Base-by-base conservation (phyloP, 192 early-diverging fungal species). In the Blastocladiella britannica region DNA sequence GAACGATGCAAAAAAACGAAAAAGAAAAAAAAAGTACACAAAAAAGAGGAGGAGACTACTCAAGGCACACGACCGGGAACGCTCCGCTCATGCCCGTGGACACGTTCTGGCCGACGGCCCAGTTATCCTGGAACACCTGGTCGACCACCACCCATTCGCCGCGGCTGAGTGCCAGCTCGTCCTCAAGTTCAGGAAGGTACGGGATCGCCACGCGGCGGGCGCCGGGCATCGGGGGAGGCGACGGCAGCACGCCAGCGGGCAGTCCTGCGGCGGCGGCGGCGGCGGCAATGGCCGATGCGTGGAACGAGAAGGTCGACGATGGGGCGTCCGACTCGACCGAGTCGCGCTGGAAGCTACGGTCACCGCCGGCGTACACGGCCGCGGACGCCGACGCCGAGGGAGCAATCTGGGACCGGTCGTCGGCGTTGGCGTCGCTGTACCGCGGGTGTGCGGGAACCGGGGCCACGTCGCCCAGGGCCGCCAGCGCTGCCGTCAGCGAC, bases 61-160 rank as follows among this genome's bases (percentile, higher is more conserved):
- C 15, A 9, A 68, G 52, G 30, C 70, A 71, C 4, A 59, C 65
- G 7, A 72, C 23, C 0, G 70, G 70, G 65, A 72, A 72, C 12
- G 70, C 70, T 8, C 70, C 70, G 22, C 29, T 57, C 43, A 62
- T 27, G 18, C 62, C 63, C 18, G 66, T 64, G 30, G 25, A 28
- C 22, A 60, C 25, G 37, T 68, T 72, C 22, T 37, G 43, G 7
- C 70, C 70, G 18, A 67, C 26, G 18, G 65, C 70, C 70, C 70
- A 72, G 6, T 70, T 70, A 47, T 72, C 70, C 24, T 73, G 67
- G 58, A 70, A 72, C 20, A 52, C 24, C 25, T 64, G 28, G 8
- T 29, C 47, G 28, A 71, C 47, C 7, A 26, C 55, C 22, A 68
- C 68, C 8, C 63, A 65, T 24, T 68, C 67, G 24, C 53, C 69